These are phyloP conservation scores for Arabidopsis arenosa DNA, from an alignment of 345 rosid genomes.

Conservation along the genomic window DNA sequence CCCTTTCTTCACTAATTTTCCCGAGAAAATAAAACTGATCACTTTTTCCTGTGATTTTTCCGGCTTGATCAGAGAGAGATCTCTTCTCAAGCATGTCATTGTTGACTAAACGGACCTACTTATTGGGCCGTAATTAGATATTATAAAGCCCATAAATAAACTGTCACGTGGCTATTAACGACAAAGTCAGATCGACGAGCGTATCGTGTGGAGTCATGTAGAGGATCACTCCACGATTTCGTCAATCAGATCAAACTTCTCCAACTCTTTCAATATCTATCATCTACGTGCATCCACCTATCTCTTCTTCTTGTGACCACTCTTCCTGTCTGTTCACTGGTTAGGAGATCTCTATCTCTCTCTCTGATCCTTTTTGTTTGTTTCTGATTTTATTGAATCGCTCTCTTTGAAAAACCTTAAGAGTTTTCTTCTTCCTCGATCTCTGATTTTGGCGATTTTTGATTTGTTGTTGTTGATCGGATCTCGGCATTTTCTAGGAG, in stretches of 20 bases:
- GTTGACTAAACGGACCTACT: slow-evolving; percentile 3
- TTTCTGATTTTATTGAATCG: slow-evolving; percentile 24
- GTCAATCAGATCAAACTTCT: slow-evolving; percentile 44
- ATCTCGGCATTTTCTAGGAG: slow-evolving; percentile 42
- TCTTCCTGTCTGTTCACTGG: slow-evolving; percentile 43
- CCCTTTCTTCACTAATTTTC: neutral
- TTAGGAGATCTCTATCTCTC: slow-evolving; percentile 40
- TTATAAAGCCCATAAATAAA: slow-evolving; percentile 10
- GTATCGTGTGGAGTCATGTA: slow-evolving; percentile 37
- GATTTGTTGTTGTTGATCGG: slow-evolving; percentile 38
- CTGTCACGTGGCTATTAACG: slow-evolving; percentile 17
- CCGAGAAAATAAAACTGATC: slow-evolving; percentile 15
- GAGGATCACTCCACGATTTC: slow-evolving; percentile 11
- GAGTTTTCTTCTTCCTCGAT: slow-evolving; percentile 36
- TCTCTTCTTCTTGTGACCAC: slow-evolving; percentile 44
- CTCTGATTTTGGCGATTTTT: slow-evolving; percentile 23
- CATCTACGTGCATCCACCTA: slow-evolving; percentile 44
- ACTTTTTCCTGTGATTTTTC: slow-evolving; percentile 5
- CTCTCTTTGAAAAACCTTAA: slow-evolving; percentile 20
- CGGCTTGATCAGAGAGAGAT: neutral
- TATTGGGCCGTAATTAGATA: slow-evolving; percentile 25
- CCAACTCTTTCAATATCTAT: slow-evolving; percentile 37
- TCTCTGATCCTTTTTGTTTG: slow-evolving; percentile 1
- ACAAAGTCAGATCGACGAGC: slow-evolving; percentile 1
- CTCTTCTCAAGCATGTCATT: neutral